Evolutionary conservation across 208 protist genomes (phyloP), one percentile per base, ranked within the genome.

Genomic region (Wallacemonas rigidus): DNA sequence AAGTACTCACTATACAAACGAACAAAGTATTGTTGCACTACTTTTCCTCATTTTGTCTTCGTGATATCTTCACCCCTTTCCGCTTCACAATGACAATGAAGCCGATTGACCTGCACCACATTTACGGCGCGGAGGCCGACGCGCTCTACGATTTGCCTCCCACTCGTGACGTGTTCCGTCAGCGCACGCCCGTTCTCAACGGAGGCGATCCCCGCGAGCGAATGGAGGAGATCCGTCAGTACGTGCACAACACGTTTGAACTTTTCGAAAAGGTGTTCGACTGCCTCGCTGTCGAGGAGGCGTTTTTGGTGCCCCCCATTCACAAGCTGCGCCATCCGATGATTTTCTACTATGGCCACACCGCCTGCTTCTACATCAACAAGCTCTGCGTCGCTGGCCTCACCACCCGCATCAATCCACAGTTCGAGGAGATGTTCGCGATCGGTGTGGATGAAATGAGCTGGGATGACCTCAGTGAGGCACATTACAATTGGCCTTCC

Each of bases 391-490:
- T 94, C 11, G 93, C 93, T 17, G 93, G 92, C 47, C 69, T 97
- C 44, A 94, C 79, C 58, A 77, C 77, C 48, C 90, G 82, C 53
- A 90, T 98, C 73, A 86, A 98, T 72, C 86, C 89, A 9, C 39
- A 72, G 17, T 86, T 97, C 58, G 97, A 99, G 80, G 84, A 93
- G 55, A 92, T 97, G 81, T 98, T 98, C 69, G 97, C 95, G 53
- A 93, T 97, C 44, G 98, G 98, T 57, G 97, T 99, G 3, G 98
- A 99, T 79, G 98, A 99, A 80, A 99, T 99, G 98, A 96, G 85
- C 65, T 98, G 97, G 97, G 98, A 99, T 76, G 96, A 98, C 78
- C 79, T 98, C 26, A 94, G 91, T 54, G 82, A 86, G 69, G 87
- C 70, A 53, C 90, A 97, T 77, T 97, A 97, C 78, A 68, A 80